These are phyloP conservation scores for Ceratocystis eucalypticola DNA, from an alignment of 2,329 filamentous ascomycete genomes.

Conservation along the genomic window DNA sequence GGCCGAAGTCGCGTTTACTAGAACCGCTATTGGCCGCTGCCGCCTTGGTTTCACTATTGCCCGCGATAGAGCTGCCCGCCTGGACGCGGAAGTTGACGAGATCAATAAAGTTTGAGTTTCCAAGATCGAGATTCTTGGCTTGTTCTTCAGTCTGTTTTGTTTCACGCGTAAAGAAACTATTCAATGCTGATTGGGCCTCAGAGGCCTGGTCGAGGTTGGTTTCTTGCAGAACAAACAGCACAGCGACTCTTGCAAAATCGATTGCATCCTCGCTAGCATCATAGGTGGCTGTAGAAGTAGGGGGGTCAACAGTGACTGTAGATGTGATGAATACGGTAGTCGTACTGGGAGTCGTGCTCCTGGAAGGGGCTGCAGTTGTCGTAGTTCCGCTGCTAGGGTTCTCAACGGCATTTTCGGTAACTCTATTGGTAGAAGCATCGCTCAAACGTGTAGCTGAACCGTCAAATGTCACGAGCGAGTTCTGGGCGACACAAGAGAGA, in stretches of 20 bases:
- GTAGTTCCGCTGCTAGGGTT: background rate
- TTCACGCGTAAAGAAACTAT: constrained; percentile 39
- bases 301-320: constrained; percentile 14
- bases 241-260: constrained; percentile 50
- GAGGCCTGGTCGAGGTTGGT: constrained; percentile 37
- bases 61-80: constrained; percentile 8
- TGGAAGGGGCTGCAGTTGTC: constrained; percentile 11
- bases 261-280: constrained; percentile 41
- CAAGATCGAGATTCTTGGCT: constrained; percentile 32
- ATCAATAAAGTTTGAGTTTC: constrained; percentile 36
- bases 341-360: constrained; percentile 4
- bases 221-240: constrained; percentile 49
- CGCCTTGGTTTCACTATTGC: constrained; percentile 11
- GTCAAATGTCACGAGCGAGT: constrained; percentile 75
- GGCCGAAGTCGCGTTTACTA: background rate
- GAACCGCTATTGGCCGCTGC: background rate
- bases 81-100: constrained; percentile 31
- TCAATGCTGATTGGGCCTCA: constrained; percentile 39
- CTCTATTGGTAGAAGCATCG: constrained; percentile 7
- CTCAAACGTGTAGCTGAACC: constrained; percentile 34
- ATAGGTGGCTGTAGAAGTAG: constrained; percentile 27
- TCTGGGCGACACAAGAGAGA: constrained; percentile 71
- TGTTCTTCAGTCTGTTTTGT: constrained; percentile 25
- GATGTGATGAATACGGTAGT: constrained; percentile 15
- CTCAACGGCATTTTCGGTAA: constrained; percentile 5